A percentile compares a stretch with the other conserved stretches of the same genome.
Conservation (phyloP, 2,329 filamentous ascomycete genomes). For the Lasiodiplodia sp. region DNA sequence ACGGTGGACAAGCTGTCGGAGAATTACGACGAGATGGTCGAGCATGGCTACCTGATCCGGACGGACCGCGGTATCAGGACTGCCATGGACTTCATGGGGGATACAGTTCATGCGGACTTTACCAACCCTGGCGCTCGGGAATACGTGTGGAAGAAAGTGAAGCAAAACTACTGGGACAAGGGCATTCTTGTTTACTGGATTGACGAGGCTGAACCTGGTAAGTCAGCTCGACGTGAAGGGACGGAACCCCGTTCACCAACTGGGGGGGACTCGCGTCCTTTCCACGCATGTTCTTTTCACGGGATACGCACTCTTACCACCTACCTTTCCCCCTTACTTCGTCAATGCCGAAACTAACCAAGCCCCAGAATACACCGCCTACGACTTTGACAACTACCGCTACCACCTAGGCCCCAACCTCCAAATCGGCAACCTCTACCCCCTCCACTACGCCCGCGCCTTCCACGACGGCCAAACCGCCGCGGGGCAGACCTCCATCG, state of each 20-base stretch:
- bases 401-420: constrained; percentile 64
- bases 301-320: neutral
- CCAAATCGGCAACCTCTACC: constrained; percentile 67
- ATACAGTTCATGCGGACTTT: constrained; percentile 68
- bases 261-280: neutral
- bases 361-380: constrained; percentile 64
- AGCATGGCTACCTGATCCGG: constrained; percentile 66
- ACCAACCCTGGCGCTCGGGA: constrained; percentile 67
- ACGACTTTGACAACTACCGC: constrained; percentile 72
- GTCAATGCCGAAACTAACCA: neutral
- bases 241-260: neutral
- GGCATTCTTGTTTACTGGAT: constrained; percentile 73
- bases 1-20: constrained; percentile 67
- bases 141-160: constrained; percentile 67
- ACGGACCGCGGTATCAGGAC: constrained; percentile 66
- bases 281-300: neutral
- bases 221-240: neutral
- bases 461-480: constrained; percentile 64
- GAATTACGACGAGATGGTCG: constrained; percentile 69
- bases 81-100: constrained; percentile 65
- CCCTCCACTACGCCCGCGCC: constrained; percentile 63
- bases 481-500: constrained; percentile 63
- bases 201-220: constrained; percentile 68
- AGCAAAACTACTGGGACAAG: constrained; percentile 67
- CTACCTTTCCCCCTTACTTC: neutral